A percentile compares a stretch with the other conserved stretches of the same genome.
Conservation (phyloP, 2,329 filamentous ascomycete genomes). For the Plenodomus biglobosus region DNA sequence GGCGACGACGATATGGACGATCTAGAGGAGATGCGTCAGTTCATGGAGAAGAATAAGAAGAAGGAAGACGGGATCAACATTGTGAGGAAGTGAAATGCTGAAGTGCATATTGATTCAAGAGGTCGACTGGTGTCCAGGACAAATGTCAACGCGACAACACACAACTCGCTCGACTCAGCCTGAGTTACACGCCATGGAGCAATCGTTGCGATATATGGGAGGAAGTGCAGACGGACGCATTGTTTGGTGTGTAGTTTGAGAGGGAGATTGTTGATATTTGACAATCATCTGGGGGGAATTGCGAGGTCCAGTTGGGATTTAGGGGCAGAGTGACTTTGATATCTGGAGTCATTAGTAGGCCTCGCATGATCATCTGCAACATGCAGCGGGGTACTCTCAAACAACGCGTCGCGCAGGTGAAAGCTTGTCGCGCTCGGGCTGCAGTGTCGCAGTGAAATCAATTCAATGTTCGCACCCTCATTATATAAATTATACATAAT, state of each 20-base stretch:
- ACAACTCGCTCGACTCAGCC: not conserved
- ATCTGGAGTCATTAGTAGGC: not conserved
- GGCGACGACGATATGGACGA: conserved; percentile 42
- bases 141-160: not conserved
- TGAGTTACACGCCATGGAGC: too few species aligned
- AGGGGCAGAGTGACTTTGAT: not conserved
- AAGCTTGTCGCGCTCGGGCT: conserved; percentile 11
- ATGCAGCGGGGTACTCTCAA: conserved; percentile 6
- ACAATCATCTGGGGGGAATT: too few species aligned
- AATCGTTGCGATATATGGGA: too few species aligned
- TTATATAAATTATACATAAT: conserved; percentile 1
- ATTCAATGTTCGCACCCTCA: not conserved
- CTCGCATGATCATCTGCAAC: not conserved
- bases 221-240: too few species aligned
- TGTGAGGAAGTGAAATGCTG: conserved; percentile 55
- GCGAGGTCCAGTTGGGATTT: too few species aligned
- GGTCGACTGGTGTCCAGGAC: not conserved
- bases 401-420: conserved; percentile 17
- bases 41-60: conserved; percentile 38
- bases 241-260: too few species aligned
- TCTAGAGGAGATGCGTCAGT: conserved; percentile 44
- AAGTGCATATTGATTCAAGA: not conserved
- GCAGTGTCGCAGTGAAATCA: not conserved
- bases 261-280: too few species aligned
- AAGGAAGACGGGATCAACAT: conserved; percentile 70